Evolutionary conservation across 2,329 filamentous ascomycete species (phyloP), one percentile per base, ranked within the genome.

Genomic region (Ramichloridium luteum): DNA sequence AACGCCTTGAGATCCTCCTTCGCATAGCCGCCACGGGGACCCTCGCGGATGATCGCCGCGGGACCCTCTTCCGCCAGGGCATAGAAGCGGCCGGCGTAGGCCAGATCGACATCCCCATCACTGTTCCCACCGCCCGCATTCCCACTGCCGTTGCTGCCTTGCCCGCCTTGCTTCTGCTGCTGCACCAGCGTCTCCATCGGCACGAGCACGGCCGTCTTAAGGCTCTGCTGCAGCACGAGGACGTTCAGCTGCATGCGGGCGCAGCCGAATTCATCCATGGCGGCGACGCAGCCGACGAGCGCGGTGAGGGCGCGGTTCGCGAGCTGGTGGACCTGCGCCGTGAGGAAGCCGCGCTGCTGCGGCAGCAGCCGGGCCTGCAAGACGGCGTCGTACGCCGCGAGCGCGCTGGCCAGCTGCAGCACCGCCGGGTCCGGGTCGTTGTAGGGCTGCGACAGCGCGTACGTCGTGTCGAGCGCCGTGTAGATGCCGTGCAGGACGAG

Each of bases 191-290:
- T n/a, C n/a, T n/a, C n/a, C n/a, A n/a, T n/a, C n/a, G n/a, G n/a
- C n/a, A n/a, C n/a, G n/a, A n/a, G n/a, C 32, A 98, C 44, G 13
- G 38, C 77, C 44, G 93, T 93, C 62, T 93, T 93, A 34, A 98
- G 72, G 49, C 93, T 94, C 54, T 98, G 90, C 59, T 96, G 88
- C 31, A 98, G 65, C 25, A 98, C 90, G 14, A 94, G 69, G 29
- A 94, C 84, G 54, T 98, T 93, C 49, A 96, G 73, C 54, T 85
- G 79, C 73, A 98, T 85, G 22, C 85, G 73, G n/a, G 77, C 74
- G 37, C 78, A 82, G 25, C 90, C 90, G 46, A 80, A 73, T 22
- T 61, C 63, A 55, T 98, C 94, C 76, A 98, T 88, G 5, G 79
- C 76, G 30, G 76, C 74, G 27, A 88, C 80, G 50, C 72, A 70